Conservation (phyloP, 2,329 filamentous ascomycete genomes). For the Trichoderma koningii region DNA sequence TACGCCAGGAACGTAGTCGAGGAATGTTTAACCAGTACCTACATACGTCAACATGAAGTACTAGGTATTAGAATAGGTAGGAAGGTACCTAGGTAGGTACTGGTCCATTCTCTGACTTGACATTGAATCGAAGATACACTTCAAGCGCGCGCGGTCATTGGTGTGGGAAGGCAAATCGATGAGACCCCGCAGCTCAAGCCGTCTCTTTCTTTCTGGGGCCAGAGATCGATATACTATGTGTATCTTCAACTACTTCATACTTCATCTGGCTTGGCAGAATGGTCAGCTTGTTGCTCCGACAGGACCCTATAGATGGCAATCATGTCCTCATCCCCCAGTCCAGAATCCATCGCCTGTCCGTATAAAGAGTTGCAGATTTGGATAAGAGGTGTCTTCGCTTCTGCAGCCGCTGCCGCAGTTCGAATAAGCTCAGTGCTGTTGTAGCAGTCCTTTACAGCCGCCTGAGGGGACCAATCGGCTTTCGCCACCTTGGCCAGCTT, state of each 20-base stretch:
- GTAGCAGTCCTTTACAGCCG: slow-evolving; percentile 37
- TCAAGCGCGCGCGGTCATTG: no score
- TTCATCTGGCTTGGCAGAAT: background rate
- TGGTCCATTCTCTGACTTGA: no score
- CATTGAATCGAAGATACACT: no score
- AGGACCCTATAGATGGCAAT: slow-evolving; percentile 34
- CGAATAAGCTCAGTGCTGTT: slow-evolving; percentile 37
- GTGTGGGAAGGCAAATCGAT: background rate
- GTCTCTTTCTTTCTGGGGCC: no score
- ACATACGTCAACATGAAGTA: no score
- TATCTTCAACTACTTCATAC: no score
- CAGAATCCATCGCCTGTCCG: slow-evolving; percentile 31
- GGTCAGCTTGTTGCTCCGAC: background rate
- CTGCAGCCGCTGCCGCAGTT: slow-evolving; percentile 30
- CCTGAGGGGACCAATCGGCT: slow-evolving; percentile 38
- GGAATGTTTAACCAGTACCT: no score
- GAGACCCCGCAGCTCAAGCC: background rate
- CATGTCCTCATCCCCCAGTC: slow-evolving; percentile 36
- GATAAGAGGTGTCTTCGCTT: slow-evolving; percentile 32
- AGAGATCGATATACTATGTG: no score
- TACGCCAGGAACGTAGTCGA: no score
- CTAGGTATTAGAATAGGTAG: no score
- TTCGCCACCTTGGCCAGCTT: slow-evolving; percentile 38
- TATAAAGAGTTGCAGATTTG: slow-evolving; percentile 33
- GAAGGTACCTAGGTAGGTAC: no score